Percentiles rank a stretch among this genome's conserved stretches.
Evolutionary conservation across 2,329 filamentous ascomycete genomes (phyloP).

Genomic region (Beauveria caledonica): DNA sequence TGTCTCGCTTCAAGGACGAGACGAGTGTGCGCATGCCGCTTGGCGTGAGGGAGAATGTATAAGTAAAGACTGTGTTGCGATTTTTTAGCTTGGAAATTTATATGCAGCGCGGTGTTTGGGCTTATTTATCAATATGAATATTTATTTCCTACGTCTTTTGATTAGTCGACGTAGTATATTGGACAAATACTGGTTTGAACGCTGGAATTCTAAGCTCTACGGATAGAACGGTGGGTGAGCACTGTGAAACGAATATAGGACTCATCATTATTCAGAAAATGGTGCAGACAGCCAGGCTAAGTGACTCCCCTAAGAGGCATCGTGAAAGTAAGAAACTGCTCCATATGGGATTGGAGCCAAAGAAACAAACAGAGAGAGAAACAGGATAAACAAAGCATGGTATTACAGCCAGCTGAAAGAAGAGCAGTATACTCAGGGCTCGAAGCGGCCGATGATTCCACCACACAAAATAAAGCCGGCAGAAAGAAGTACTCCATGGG

Average conservation of each 20-base stretch:
- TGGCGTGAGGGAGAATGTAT: constrained; percentile 34
- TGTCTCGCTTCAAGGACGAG: constrained; percentile 56
- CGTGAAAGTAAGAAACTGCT: background rate
- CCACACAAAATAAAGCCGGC: too few relatives aligned
- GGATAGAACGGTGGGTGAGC: background rate
- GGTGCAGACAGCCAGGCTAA: background rate
- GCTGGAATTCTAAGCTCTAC: background rate
- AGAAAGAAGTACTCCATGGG: too few relatives aligned
- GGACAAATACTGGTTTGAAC: background rate
- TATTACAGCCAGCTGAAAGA: too few relatives aligned
- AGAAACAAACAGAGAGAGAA: too few relatives aligned
- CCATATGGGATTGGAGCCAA: too few relatives aligned
- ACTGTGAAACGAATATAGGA: background rate
- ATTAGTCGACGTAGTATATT: background rate
- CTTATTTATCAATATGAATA: background rate
- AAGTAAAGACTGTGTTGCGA: constrained; percentile 4
- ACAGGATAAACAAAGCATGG: too few relatives aligned
- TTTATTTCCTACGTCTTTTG: background rate
- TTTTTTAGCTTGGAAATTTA: background rate
- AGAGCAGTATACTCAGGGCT: too few relatives aligned
- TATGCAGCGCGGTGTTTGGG: constrained; percentile 23
- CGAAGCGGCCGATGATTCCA: too few relatives aligned
- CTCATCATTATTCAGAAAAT: background rate
- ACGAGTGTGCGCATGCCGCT: constrained; percentile 47
- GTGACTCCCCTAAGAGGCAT: background rate